Conservation (phyloP, 345 rosid species). For the Corymbia maculata region DNA sequence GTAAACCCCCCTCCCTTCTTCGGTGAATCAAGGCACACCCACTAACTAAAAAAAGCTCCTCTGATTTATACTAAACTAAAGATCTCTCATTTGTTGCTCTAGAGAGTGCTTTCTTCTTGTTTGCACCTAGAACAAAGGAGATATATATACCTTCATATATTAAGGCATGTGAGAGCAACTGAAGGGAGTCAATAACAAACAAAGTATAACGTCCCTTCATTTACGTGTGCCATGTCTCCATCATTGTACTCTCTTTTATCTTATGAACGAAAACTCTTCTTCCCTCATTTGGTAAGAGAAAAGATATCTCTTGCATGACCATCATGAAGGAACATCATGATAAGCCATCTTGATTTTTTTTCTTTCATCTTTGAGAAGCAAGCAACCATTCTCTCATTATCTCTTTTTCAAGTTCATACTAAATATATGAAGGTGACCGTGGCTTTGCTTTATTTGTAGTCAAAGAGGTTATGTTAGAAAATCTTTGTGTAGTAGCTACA, state of each 20-base stretch:
- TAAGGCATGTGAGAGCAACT: background rate
- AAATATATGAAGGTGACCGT: background rate
- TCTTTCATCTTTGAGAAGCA: background rate
- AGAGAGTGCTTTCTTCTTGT: too few species aligned
- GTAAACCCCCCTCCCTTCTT: background rate
- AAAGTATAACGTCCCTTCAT: background rate
- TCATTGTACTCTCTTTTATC: background rate
- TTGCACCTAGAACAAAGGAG: background rate
- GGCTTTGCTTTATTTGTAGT: background rate
- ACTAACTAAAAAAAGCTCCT: background rate
- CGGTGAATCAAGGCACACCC: background rate
- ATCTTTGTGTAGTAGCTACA: background rate
- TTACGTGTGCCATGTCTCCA: background rate
- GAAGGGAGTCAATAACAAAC: background rate
- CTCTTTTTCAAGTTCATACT: background rate
- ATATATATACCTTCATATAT: background rate
- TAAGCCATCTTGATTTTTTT: background rate
- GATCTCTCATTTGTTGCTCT: background rate
- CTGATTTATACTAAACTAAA: background rate
- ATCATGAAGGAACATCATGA: background rate
- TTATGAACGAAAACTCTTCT: background rate
- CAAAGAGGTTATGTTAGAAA: background rate
- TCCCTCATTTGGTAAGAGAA: background rate
- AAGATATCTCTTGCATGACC: background rate
- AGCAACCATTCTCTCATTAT: background rate